Evolutionary conservation across 108 stramenopile genomes (phyloP), one percentile per base, ranked within the genome.

Genomic region (Nannochloropsis gaditana): DNA sequence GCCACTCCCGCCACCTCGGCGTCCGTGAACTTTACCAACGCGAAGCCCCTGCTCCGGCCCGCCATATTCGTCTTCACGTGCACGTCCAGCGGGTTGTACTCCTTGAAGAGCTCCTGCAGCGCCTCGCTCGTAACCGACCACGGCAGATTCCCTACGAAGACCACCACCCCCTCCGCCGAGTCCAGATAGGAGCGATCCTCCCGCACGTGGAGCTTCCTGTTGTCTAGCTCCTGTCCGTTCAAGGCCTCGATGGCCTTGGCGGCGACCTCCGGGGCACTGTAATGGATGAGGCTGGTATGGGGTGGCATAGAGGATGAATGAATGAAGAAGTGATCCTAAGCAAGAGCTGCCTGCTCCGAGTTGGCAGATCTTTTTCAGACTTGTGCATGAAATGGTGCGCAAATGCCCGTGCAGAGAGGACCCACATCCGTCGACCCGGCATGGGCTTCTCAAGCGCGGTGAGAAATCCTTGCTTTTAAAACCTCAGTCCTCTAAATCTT

Each of bases 1-100:
- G 89, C 89, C 84, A 79, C 84, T 82, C 86, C 85, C 45, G 83
- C 89, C 43, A 80, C 80, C 84, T 89, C 89, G 21, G 86, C 84
- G 43, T 83, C 82, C 9, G 86, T 45, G 81, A 89, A 86, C 84
- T 80, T 88, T 41, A 2, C 11, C 80, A 45, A 41, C 31, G 80
- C 42, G 15, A 19, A 85, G 11, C 50, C 11, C 50, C 43, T 21
- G 81, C 89, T 89, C 41, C 89, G 85, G 43, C 89, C 89, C 41
- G 89, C 89, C 89, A 89, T 89, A 83, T 89, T 89, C 47, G 89
- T 89, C 89, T 89, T 89, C 43, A 89, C 89, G 82, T 89, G 89
- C 79, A 84, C 86, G 79, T 89, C 89, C 10, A 86, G 82, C 44
- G 89, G 89, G 85, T 89, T 45, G 82, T 83, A 89, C 44, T 82